Evolutionary conservation across 495 filamentous ascomycete species (phyloP).

Genomic region (Neurospora sp.): DNA sequence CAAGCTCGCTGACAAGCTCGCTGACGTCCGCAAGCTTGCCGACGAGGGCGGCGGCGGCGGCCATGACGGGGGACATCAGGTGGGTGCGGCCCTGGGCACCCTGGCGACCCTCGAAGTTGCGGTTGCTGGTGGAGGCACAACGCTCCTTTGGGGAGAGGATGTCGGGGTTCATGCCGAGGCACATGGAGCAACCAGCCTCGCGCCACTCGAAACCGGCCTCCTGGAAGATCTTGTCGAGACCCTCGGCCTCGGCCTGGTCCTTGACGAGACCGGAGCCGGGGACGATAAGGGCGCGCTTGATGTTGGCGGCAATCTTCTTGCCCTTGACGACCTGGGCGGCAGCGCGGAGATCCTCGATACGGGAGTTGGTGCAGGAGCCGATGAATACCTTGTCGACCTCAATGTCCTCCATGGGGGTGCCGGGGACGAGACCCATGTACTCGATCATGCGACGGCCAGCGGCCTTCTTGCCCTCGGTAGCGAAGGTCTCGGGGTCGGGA

Average conservation of each 20-base stretch:
- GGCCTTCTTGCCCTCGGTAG: conserved; percentile 63
- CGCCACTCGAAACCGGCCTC: conserved; percentile 97
- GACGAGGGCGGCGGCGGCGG: conserved; percentile 78
- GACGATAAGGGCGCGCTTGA: conserved; percentile 92
- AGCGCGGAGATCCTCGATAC: conserved; percentile 90
- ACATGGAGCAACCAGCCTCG: conserved; percentile 98
- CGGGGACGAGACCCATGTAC: conserved; percentile 88
- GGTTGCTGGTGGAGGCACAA: conserved; percentile 91
- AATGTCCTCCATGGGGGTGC: conserved; percentile 85
- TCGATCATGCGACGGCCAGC: conserved; percentile 74
- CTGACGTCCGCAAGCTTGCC: no score
- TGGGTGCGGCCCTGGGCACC: conserved; percentile 90
- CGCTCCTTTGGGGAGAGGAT: conserved; percentile 90
- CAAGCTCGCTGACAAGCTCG: no score
- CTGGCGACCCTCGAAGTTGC: conserved; percentile 96
- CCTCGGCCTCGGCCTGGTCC: conserved; percentile 82
- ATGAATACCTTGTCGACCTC: conserved; percentile 93
- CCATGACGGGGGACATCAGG: conserved; percentile 95
- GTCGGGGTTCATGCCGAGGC: conserved; percentile 98
- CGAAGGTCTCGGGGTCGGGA: conserved; percentile 78
- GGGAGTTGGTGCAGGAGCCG: conserved; percentile 93
- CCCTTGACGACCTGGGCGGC: conserved; percentile 80
- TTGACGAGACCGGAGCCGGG: conserved; percentile 94
- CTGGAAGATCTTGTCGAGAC: conserved; percentile 82
- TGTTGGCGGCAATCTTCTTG: conserved; percentile 71